These are phyloP conservation scores for Ustilago tritici DNA, from an alignment of 1,284 basidiomycete genomes.

Conservation along the genomic window DNA sequence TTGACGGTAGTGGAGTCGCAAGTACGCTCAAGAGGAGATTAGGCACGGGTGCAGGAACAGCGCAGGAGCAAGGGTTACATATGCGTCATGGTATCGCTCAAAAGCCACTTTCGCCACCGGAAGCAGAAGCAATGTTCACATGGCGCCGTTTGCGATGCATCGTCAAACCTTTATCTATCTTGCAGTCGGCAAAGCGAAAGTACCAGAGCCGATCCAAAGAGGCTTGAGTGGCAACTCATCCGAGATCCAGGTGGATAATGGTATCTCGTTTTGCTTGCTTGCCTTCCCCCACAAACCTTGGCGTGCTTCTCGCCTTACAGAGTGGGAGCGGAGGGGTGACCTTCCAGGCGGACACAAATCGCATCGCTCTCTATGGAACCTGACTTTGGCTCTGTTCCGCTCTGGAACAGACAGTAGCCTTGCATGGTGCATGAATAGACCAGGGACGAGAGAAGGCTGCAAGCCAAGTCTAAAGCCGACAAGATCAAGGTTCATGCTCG, in stretches of 20 bases:
- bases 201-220: slow-evolving; percentile 13
- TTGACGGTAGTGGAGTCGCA: background rate
- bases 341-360: background rate
- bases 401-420: background rate
- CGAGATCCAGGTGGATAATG: background rate
- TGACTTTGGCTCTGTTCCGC: background rate
- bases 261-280: background rate
- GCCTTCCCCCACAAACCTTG: background rate
- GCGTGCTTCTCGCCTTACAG: background rate
- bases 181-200: slow-evolving; percentile 10
- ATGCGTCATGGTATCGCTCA: background rate
- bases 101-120: background rate
- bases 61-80: background rate
- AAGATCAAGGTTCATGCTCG: background rate
- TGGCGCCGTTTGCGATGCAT: background rate
- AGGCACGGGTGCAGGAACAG: slow-evolving; percentile 8
- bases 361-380: background rate
- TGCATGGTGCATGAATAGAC: slow-evolving; percentile 14
- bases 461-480: background rate
- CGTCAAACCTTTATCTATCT: slow-evolving; percentile 14
- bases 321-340: background rate
- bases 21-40: slow-evolving; percentile 6
- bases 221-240: background rate
- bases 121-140: background rate
- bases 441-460: slow-evolving; percentile 2